phyloP scores from a whole-genome alignment of 495 filamentous ascomycete species.

The Hypoxylon lenormandii region DNA sequence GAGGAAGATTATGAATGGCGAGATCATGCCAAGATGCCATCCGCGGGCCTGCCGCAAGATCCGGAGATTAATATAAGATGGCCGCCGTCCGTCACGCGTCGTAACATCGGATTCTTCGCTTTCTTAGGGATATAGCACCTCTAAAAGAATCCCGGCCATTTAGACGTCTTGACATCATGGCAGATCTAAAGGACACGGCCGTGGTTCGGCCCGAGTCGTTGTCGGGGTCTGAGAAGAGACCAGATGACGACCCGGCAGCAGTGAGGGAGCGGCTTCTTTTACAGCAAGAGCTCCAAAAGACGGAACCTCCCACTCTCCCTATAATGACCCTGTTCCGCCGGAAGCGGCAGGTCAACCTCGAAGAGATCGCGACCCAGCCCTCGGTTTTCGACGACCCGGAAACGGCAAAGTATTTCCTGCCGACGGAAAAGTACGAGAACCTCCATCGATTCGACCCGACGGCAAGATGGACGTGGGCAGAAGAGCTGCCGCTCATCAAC shows the following conservation, averaged over 20 bases:
- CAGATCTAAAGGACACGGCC: conserved; percentile 26
- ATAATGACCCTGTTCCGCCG: conserved; percentile 38
- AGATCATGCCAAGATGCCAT: conserved; percentile 27
- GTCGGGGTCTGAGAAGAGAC: conserved; percentile 27
- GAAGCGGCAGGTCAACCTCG: conserved; percentile 17
- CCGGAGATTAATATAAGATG: conserved; percentile 14
- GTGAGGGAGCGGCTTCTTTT: conserved; percentile 26
- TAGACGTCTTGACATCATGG: conserved; percentile 11
- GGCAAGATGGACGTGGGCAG: conserved; percentile 41
- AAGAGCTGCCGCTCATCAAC: conserved; percentile 41
- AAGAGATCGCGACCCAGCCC: conserved; percentile 42
- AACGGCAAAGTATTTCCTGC: conserved; percentile 63
- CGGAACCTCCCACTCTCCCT: conserved; percentile 25
- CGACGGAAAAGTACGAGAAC: conserved; percentile 59
- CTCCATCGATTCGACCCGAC: conserved; percentile 63
- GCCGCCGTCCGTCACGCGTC: not conserved
- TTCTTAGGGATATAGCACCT: not conserved
- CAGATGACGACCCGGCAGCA: conserved; percentile 7
- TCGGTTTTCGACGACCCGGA: conserved; percentile 59
- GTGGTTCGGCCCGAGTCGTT: conserved; percentile 28
- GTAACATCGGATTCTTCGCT: not conserved
- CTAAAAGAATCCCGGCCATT: not conserved
- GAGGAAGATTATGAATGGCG: conserved; percentile 25
- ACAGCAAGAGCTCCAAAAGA: conserved; percentile 32
- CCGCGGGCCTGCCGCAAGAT: not conserved